These are phyloP conservation scores for Pseudocercospora eumusae DNA, from an alignment of 2,329 filamentous ascomycete species.

Conservation along the genomic window DNA sequence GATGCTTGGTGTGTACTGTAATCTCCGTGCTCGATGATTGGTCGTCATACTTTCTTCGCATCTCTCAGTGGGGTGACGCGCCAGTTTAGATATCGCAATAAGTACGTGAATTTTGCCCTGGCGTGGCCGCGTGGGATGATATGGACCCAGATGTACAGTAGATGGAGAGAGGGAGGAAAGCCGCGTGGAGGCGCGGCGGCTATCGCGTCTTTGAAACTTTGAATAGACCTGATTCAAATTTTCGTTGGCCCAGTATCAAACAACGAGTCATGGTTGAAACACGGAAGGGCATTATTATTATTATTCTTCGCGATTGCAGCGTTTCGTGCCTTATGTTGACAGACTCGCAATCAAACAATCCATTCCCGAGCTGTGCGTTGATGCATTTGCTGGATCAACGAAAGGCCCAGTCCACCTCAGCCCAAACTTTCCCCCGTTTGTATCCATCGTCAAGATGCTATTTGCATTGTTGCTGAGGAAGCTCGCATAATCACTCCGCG, in stretches of 20 bases:
- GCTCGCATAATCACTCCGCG: conserved; percentile 50
- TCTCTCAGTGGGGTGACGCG: neutral
- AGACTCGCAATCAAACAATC: conserved; percentile 33
- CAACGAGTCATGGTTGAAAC: no score
- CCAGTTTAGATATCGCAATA: neutral
- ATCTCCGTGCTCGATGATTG: neutral
- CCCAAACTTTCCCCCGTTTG: conserved; percentile 58
- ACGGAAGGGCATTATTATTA: no score
- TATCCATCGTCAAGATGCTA: conserved; percentile 63
- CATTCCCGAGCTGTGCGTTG: conserved; percentile 35
- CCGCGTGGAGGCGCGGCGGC: neutral
- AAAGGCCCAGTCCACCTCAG: conserved; percentile 65
- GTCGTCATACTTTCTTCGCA: neutral
- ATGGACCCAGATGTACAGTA: no score
- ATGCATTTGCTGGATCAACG: conserved; percentile 29
- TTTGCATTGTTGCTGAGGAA: conserved; percentile 64
- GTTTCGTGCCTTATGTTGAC: no score
- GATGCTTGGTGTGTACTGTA: neutral
- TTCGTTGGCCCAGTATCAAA: neutral
- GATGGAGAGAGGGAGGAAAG: neutral
- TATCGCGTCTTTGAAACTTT: conserved; percentile 1
- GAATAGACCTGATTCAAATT: neutral
- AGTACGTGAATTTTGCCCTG: no score
- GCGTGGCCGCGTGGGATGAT: conserved; percentile 1
- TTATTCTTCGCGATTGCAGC: no score